These are phyloP conservation scores for Gracilaria domingensis DNA, from an alignment of 23 red algal genomes.

Conservation along the genomic window DNA sequence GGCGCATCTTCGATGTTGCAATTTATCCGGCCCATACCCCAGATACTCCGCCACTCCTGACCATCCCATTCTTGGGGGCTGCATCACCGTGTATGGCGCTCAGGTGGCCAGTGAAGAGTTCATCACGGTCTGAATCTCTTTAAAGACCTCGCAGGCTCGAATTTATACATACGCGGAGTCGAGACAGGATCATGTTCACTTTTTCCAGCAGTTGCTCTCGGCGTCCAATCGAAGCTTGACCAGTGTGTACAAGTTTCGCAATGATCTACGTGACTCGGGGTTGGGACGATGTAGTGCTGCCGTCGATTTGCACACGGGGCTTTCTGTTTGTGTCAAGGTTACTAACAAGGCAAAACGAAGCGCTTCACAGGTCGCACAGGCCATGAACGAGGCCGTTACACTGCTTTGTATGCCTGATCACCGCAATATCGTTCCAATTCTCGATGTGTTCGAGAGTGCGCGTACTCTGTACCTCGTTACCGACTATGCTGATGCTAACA, in stretches of 20 bases:
- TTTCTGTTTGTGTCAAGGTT: too few species aligned
- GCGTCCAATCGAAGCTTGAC: conserved; percentile 29
- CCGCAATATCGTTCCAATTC: conserved; percentile 23
- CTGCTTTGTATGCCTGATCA: conserved; percentile 47
- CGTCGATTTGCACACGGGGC: too few species aligned
- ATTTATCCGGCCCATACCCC: conserved; percentile 32
- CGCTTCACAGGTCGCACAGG: conserved; percentile 26
- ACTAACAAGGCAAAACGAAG: conserved; percentile 33
- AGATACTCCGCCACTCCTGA: too few species aligned
- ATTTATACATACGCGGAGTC: conserved; percentile 29
- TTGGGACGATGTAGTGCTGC: conserved; percentile 44
- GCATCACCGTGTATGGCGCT: too few species aligned
- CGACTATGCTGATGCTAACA: conserved; percentile 21
- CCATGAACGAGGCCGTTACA: conserved; percentile 46
- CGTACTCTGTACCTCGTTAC: conserved; percentile 50
- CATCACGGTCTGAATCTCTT: conserved; percentile 7
- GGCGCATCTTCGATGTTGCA: conserved; percentile 42
- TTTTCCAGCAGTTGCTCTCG: conserved; percentile 6
- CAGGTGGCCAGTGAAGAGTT: too few species aligned
- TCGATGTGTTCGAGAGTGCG: conserved; percentile 56
- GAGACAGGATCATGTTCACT: conserved; percentile 33
- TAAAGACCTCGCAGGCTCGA: conserved; percentile 4
- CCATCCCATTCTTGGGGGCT: too few species aligned
- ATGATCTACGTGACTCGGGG: conserved; percentile 19
- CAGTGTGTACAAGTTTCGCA: conserved; percentile 37